Evolutionary conservation across 768 basidiomycete genomes (phyloP), one percentile per base, ranked within the genome.

Genomic region (Lentinus brumalis): DNA sequence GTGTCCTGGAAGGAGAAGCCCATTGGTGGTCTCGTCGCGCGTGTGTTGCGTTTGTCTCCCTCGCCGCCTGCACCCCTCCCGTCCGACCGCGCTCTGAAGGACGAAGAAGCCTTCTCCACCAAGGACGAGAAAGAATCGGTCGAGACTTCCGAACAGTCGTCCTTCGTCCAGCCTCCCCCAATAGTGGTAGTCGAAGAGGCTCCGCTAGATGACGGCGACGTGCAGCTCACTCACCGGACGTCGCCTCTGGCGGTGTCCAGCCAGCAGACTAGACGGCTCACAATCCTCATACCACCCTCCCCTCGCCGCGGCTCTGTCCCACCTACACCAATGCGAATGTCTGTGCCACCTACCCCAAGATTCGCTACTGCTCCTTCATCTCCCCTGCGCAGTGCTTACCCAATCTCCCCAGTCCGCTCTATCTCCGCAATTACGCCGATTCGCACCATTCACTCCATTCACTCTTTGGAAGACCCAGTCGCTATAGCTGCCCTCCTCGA

Each of bases 1-100:
- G 64, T 66, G 40, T 50, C 66, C 3, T 75, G 74, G 74, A 69
- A 70, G 18, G 69, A 73, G 53, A 74, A 74, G 59, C 74, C 74
- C 1, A 64, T 75, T n/a, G 74, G 73, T 1, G 40, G 65, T 3
- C 59, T 72, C 9, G 30, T 75, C 35, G 60, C 70, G 1, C 64
- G 66, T 2, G 61, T 62, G 21, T 44, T 71, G 26, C 64, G 70
- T 41, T 63, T 59, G 31, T 9, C 56, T 3, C 41, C 49, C 1
- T 6, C 30, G 0, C n/a, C 58, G 1, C 26, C 61, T 9, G 39
- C 57, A 2, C 11, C 49, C 5, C 18, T 31, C 21, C 42, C 30
- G 9, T 6, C 50, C 18, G 26, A 38, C 12, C 16, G 10, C 40
- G 45, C 29, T 8, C 50, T 44, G 26, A 63, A 56, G 26, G 62